These are phyloP conservation scores for Astrocystis sublimbata DNA, from an alignment of 495 filamentous ascomycete genomes.

Conservation along the genomic window DNA sequence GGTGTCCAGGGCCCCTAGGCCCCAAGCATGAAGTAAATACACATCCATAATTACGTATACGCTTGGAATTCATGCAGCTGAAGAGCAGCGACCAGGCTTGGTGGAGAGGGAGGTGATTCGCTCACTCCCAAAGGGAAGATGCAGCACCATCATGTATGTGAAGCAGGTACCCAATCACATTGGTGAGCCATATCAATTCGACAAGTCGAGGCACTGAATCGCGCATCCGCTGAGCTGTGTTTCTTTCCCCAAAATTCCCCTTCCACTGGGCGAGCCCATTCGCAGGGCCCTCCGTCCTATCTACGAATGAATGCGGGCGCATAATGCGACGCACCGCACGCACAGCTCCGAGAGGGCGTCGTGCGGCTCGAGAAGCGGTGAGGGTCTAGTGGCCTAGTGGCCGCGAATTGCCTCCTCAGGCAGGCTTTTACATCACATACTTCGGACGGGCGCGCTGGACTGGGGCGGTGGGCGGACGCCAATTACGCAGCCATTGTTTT, in stretches of 20 bases:
- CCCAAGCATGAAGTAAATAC: not conserved
- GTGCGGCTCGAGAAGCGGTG: constrained; percentile 19
- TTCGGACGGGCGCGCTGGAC: no score
- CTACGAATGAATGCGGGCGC: constrained; percentile 11
- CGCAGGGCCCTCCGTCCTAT: constrained; percentile 8
- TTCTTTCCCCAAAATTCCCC: constrained; percentile 2
- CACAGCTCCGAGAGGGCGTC: constrained; percentile 1
- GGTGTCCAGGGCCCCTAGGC: not conserved
- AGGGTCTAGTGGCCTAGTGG: no score
- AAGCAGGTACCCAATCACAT: constrained; percentile 48
- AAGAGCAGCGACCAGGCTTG: not conserved
- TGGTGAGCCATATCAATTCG: constrained; percentile 2
- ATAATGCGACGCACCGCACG: constrained; percentile 7
- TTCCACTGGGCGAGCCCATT: constrained; percentile 5
- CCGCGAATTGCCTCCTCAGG: no score
- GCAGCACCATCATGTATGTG: constrained; percentile 45
- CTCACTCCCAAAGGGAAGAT: constrained; percentile 56
- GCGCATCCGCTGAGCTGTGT: not conserved
- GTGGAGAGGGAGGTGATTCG: not conserved
- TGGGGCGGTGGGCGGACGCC: not conserved
- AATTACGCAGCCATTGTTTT: not conserved
- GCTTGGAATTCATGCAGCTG: not conserved
- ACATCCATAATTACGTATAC: not conserved
- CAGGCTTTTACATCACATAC: no score
- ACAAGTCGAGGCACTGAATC: no score